A percentile compares a stretch with the other conserved stretches of the same genome.
Conservation (phyloP, 805 yeast genomes). For the Cyberlindnera samutprakarnensis region DNA sequence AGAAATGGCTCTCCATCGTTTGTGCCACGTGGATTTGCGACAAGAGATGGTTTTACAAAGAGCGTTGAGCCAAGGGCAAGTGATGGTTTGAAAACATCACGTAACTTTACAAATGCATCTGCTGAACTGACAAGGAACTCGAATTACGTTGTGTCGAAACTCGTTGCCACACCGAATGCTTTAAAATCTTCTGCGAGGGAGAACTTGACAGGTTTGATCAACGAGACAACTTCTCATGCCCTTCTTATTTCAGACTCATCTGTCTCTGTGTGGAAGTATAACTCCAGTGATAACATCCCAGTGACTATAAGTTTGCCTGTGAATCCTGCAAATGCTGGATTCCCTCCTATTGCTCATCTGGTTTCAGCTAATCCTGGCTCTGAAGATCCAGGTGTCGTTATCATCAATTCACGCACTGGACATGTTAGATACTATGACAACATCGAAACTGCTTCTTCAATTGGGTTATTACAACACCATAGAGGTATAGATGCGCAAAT, state of each 20-base stretch:
- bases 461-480: constrained; percentile 43
- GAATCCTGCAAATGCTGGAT: constrained; percentile 19
- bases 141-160: constrained; percentile 47
- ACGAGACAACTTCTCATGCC: constrained; percentile 23
- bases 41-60: constrained; percentile 2
- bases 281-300: constrained; percentile 54
- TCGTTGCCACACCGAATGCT: constrained; percentile 45
- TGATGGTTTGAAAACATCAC: constrained; percentile 6
- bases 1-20: constrained; percentile 7
- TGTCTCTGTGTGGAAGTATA: constrained; percentile 63
- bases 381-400: constrained; percentile 60
- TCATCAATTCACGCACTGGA: constrained; percentile 55
- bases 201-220: constrained; percentile 21
- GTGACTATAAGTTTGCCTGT: constrained; percentile 43
- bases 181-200: constrained; percentile 5
- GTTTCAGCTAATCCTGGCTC: constrained; percentile 49
- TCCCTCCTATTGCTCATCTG: constrained; percentile 47
- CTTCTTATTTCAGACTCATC: constrained; percentile 29
- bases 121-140: constrained; percentile 51
- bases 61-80: not conserved
- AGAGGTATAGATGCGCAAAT: constrained; percentile 30
- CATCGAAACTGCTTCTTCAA: constrained; percentile 61
- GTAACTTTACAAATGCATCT: constrained; percentile 20
- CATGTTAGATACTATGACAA: constrained; percentile 63
- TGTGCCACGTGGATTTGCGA: constrained; percentile 9